Evolutionary conservation across 1,284 basidiomycete species (phyloP), one percentile per base, ranked within the genome.

Genomic region (Volvariella volvacea): DNA sequence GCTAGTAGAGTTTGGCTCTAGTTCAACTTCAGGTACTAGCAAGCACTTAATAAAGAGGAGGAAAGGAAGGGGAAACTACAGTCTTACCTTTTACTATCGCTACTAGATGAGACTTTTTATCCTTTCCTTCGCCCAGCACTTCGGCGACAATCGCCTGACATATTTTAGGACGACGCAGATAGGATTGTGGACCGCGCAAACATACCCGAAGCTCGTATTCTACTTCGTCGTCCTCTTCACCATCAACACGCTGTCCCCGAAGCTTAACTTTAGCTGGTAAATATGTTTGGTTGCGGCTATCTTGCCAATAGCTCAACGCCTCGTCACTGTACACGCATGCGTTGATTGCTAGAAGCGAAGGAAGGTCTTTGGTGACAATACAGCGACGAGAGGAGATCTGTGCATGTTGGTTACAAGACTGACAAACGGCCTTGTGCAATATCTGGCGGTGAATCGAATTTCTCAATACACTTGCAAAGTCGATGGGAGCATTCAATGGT

Each of bases 261-360:
- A 81, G 52, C 50, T 74, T 74, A 9, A 84, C 64, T 15, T 56
- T 63, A 12, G 81, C 68, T 42, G 67, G 70, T 49, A 89, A 58
- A 55, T 86, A 84, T 19, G 69, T 68, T 51, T 71, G 64, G 33
- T 63, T 65, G 39, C 70, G 66, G 41, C 60, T 66, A 58, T 94
- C 88, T 45, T 83, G 65, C 94, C 95, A 98, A 48, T 80, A 72
- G 39, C 74, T 76, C 30, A 87, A 63, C 41, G 78, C 78, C 20
- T 96, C 93, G 1, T 89, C 78, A 17, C 79, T 83, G 46, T 84
- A 78, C 2, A 91, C 83, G 28, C 80, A 82, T 0, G 92, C 85
- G 60, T 98, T 98, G 52, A 99, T 67, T 0, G 88, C 85, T 6
- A 99, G 67, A n/a, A 97, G 73, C 0, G 88, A 83, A 0, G 95